Evolutionary conservation across 116 monocot species (phyloP).

Genomic region (Zostera marina): DNA sequence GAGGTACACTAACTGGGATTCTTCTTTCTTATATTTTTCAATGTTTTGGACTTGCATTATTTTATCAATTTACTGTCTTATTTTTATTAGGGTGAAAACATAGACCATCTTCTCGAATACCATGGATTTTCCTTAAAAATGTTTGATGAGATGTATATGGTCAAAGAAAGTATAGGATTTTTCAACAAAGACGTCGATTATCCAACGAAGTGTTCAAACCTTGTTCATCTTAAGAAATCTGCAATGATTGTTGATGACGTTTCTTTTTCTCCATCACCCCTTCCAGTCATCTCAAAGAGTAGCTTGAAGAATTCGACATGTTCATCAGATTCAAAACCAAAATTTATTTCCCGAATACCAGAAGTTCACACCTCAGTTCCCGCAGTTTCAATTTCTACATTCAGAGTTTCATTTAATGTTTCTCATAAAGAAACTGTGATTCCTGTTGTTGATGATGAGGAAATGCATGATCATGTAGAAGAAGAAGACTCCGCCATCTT

Average conservation of each 20-base stretch:
- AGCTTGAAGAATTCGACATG: background rate
- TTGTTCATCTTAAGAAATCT: slow-evolving; percentile 58
- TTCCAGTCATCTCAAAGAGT: background rate
- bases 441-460: slow-evolving; percentile 6
- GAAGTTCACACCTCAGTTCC: background rate
- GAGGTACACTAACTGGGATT: slow-evolving; percentile 29
- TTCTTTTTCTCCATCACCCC: slow-evolving; percentile 13
- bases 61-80: slow-evolving; percentile 1
- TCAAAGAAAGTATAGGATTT: slow-evolving; percentile 71
- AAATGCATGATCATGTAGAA: slow-evolving; percentile 12
- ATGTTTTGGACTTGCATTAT: background rate
- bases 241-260: slow-evolving; percentile 48
- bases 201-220: slow-evolving; percentile 43
- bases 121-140: slow-evolving; percentile 58
- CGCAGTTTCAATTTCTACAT: background rate
- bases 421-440: background rate
- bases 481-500: slow-evolving; percentile 1
- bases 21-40: slow-evolving; percentile 1
- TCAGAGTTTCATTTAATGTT: no score
- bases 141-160: slow-evolving; percentile 78
- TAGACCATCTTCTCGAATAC: slow-evolving; percentile 57
- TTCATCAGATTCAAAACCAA: slow-evolving; percentile 1
- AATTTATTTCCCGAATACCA: background rate
- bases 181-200: slow-evolving; percentile 55
- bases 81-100: slow-evolving; percentile 55